Base-by-base conservation (phyloP, 2,329 filamentous ascomycete genomes). In the Pyrenochaeta sp. region DNA sequence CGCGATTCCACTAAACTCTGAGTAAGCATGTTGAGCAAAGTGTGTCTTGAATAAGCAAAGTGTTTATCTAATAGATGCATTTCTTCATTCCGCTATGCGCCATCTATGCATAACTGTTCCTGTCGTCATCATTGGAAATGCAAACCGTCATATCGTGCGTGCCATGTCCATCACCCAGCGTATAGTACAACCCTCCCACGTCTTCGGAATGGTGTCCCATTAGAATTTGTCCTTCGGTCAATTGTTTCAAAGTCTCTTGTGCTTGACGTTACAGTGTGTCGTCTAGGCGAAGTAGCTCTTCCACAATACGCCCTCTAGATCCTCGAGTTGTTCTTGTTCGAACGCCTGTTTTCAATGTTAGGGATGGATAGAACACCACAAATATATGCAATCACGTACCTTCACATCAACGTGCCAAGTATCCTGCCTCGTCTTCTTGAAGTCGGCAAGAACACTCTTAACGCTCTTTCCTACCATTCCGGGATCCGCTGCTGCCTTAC, bases 341-440 rank as follows among this genome's bases (percentile, higher is more conserved):
- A 99, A 99, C 55, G 85, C 86, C 87, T 90, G 60, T 55, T 45
- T 45, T 52, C 41, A 2, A 17, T 1, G 15, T 66, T 39, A 61
- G 46, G 36, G 30, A n/a, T 18, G 11, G 18, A 30, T 42, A 45
- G 9, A 45, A 27, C 11, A 33, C 12, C 21, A n/a, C 14, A 32
- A 39, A n/a, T n/a, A 15, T 1, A 18, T 32, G 29, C 6, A 21
- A 20, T 20, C 17, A 52, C 86, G 77, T 79, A 97, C 95, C 90
- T 97, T 98, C 66, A 97, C 91, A 79, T 99, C 95, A 56, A 97
- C 94, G 68, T 89, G 89, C 95, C 95, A 99, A 64, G 94, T 99
- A 81, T 99, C 95, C 77, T 99, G 95, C 74, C 95, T 88, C 40
- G 95, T 99, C 85, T 99, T 99, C 82, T 99, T 99, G 83, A 99